Evolutionary conservation across 1,284 basidiomycete species (phyloP).

Genomic region (Somion occarium): DNA sequence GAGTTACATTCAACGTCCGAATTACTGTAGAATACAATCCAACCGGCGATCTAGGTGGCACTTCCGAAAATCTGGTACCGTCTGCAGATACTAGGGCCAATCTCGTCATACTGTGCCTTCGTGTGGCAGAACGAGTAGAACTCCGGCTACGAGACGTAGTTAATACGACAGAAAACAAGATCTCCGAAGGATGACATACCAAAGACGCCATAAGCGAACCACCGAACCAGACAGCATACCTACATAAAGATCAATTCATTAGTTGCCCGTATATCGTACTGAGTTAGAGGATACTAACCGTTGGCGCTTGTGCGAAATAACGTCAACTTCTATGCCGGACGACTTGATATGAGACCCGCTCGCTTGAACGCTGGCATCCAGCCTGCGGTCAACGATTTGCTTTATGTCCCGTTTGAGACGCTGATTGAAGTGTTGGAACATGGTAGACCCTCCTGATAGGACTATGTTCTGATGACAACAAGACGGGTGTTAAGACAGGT

Average conservation of each 20-base stretch:
- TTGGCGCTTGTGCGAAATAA: conserved; percentile 98
- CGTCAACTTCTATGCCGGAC: conserved; percentile 92
- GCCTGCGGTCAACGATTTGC: conserved; percentile 87
- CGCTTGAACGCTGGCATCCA: conserved; percentile 73
- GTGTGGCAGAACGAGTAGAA: conserved; percentile 98
- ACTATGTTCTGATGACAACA: conserved; percentile 74
- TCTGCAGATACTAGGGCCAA: conserved; percentile 93
- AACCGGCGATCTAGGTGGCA: conserved; percentile 49
- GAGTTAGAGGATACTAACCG: conserved; percentile 40
- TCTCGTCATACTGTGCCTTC: conserved; percentile 96
- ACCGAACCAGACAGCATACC: conserved; percentile 98
- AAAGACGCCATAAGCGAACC: conserved; percentile 91
- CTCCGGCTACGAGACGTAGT: conserved; percentile 64
- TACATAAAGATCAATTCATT: conserved; percentile 22
- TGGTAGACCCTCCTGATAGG: conserved; percentile 91
- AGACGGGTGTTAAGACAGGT: not conserved
- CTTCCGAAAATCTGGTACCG: conserved; percentile 94
- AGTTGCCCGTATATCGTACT: conserved; percentile 9
- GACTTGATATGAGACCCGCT: conserved; percentile 84
- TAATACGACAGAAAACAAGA: conserved; percentile 9
- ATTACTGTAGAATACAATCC: conserved; percentile 1
- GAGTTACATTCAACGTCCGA: not conserved
- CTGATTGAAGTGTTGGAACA: conserved; percentile 97
- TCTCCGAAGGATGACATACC: conserved; percentile 43
- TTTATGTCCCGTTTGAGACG: conserved; percentile 95